Evolutionary conservation across 495 filamentous ascomycete genomes (phyloP).

Genomic region (Hypomontagnella submonticulosa): DNA sequence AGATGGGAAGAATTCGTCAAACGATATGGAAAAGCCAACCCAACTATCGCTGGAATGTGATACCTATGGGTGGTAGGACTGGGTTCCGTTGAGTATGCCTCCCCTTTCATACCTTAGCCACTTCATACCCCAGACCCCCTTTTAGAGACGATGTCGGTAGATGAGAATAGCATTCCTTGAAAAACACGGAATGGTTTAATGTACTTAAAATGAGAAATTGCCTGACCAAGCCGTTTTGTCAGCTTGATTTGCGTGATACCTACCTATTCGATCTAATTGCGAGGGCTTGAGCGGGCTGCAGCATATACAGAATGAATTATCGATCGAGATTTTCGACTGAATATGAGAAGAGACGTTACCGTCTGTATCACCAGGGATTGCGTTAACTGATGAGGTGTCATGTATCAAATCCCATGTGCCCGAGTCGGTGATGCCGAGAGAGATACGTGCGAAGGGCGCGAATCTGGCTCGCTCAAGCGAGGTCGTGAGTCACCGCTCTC

Average conservation of each 20-base stretch:
- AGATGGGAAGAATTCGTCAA: constrained; percentile 11
- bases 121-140: constrained; percentile 37
- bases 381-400: no score
- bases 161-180: constrained; percentile 34
- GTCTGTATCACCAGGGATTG: no score
- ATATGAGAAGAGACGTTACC: no score
- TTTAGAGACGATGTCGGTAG: constrained; percentile 37
- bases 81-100: constrained; percentile 30
- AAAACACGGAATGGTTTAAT: constrained; percentile 31
- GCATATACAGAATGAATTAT: no score
- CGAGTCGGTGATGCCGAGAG: no score
- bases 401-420: no score
- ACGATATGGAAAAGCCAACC: constrained; percentile 1
- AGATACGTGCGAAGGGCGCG: no score
- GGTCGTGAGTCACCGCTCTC: no score
- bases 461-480: no score
- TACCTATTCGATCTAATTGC: not conserved
- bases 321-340: no score
- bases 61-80: constrained; percentile 22
- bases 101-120: constrained; percentile 17
- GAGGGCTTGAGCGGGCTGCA: no score
- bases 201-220: constrained; percentile 39
- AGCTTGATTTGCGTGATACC: constrained; percentile 5
- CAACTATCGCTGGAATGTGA: constrained; percentile 15
- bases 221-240: not conserved